Evolutionary conservation across 2,329 filamentous ascomycete genomes (phyloP).

Genomic region (Cladosporium velox): DNA sequence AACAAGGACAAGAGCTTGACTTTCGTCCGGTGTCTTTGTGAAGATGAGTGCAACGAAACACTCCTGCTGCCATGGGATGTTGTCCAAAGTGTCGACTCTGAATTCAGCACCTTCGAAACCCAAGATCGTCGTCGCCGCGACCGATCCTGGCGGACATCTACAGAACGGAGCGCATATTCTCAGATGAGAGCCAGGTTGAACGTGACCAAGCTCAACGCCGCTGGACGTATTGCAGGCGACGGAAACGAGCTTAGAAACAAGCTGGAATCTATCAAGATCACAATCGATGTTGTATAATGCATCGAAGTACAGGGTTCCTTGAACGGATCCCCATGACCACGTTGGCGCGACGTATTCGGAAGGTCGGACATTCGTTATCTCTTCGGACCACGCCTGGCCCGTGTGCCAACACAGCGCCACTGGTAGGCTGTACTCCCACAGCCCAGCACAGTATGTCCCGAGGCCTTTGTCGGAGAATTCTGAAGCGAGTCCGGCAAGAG

Average conservation of each 20-base stretch:
- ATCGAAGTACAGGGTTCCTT: background rate
- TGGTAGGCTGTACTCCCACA: background rate
- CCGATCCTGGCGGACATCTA: background rate
- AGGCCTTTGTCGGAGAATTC: background rate
- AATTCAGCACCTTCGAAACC: background rate
- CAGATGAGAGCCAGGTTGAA: background rate
- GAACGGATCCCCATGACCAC: slow-evolving; percentile 11
- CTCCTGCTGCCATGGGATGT: background rate
- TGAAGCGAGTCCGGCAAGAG: slow-evolving; percentile 11
- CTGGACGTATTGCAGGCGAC: background rate
- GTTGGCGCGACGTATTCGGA: slow-evolving; percentile 1
- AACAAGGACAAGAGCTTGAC: slow-evolving; percentile 14
- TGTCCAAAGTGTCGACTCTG: slow-evolving; percentile 2
- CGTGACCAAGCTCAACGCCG: background rate
- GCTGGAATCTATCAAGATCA: background rate
- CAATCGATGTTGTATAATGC: background rate
- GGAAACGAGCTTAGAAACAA: background rate
- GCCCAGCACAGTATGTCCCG: slow-evolving; percentile 2
- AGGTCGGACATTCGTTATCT: background rate
- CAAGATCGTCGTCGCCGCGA: background rate
- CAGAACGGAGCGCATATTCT: background rate
- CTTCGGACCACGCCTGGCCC: background rate
- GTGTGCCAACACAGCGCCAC: background rate
- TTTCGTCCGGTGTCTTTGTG: background rate
- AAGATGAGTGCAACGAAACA: slow-evolving; percentile 10